Conservation (phyloP, 441 rosid species). For the Mallotus repandus region DNA sequence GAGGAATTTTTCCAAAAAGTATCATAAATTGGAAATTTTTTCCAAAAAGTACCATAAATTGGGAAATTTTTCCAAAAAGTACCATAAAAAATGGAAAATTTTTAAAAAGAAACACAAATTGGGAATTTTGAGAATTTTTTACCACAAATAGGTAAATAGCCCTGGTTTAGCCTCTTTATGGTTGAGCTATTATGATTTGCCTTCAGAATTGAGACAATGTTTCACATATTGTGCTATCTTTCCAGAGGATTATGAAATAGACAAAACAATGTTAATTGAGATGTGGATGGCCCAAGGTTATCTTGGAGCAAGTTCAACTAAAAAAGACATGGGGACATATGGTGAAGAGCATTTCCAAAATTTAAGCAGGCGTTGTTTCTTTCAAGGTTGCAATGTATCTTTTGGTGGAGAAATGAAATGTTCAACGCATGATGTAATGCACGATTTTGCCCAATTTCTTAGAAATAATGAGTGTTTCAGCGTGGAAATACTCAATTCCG, state of each 20-base stretch:
- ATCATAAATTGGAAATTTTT: no score
- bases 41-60: no score
- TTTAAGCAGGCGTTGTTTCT: not conserved
- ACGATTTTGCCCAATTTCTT: not conserved
- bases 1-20: no score
- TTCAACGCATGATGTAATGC: conserved; percentile 14
- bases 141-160: no score
- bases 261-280: not conserved
- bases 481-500: not conserved
- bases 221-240: conserved; percentile 19
- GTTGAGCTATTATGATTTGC: conserved; percentile 14
- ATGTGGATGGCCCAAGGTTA: conserved; percentile 21
- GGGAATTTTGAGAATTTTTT: no score
- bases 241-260: not conserved
- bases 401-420: not conserved
- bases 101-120: no score
- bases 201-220: conserved; percentile 4
- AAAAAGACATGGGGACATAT: not conserved
- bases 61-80: no score
- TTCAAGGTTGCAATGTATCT: not conserved
- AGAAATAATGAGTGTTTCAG: conserved; percentile 10
- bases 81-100: no score
- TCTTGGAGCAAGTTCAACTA: not conserved
- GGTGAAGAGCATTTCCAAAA: conserved; percentile 1
- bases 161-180: not conserved